A percentile compares a stretch with the other conserved stretches of the same genome.
phyloP scores from a whole-genome alignment of 2,329 filamentous ascomycete species.

The Colletotrichum musicola region DNA sequence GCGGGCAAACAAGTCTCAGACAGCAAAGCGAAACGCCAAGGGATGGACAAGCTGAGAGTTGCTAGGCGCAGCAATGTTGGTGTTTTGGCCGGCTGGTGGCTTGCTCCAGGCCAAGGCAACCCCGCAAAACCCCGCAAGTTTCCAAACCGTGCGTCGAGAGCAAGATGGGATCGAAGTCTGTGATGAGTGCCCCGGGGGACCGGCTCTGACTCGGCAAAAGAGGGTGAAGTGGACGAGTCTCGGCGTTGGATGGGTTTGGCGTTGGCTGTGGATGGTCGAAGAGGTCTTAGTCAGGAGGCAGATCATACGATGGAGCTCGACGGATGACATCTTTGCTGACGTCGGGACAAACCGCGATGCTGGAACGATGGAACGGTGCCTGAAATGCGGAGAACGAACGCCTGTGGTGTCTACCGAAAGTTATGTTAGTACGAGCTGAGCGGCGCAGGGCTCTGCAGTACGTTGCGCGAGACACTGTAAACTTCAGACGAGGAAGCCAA shows the following conservation, averaged over 20 bases:
- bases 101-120: conserved; percentile 8
- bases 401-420: conserved; percentile 1
- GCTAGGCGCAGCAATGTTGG: neutral
- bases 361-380: neutral
- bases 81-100: neutral
- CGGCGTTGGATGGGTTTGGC: neutral
- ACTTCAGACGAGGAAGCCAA: conserved; percentile 28
- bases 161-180: conserved; percentile 12
- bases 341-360: conserved; percentile 18
- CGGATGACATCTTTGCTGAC: neutral
- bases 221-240: neutral
- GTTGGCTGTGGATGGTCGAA: neutral
- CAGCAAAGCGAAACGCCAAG: conserved; percentile 29
- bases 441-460: neutral
- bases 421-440: neutral
- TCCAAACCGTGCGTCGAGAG: conserved; percentile 8
- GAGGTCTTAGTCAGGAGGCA: neutral
- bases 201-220: conserved; percentile 12
- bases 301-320: conserved; percentile 6
- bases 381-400: conserved; percentile 10
- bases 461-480: neutral
- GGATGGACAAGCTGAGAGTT: neutral
- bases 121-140: conserved; percentile 35
- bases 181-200: neutral
- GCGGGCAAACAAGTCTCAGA: conserved; percentile 7